phyloP scores from a whole-genome alignment of 139 green algal genomes.

The Coccomyxa sp. region DNA sequence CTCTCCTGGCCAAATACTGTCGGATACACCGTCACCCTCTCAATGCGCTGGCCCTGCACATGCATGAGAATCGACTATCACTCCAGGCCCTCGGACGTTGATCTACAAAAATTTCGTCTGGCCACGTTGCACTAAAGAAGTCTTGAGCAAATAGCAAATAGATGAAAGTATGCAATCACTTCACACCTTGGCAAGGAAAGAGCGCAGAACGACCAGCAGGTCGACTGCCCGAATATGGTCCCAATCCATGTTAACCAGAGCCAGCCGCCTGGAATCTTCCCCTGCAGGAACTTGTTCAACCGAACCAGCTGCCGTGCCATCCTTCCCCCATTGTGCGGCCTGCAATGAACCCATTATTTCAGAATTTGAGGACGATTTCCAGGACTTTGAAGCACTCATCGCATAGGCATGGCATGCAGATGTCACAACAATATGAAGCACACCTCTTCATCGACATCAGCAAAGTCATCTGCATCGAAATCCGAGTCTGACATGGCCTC shows the following conservation, averaged over 20 bases:
- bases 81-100: too few species aligned
- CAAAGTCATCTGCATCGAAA: conserved; percentile 1
- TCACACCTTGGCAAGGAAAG: conserved; percentile 57
- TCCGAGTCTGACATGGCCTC: conserved; percentile 12
- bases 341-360: neutral
- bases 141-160: too few species aligned
- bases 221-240: conserved; percentile 71
- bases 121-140: too few species aligned
- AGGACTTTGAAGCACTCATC: too few species aligned
- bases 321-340: conserved; percentile 55
- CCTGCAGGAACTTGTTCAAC: conserved; percentile 37
- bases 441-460: conserved; percentile 1
- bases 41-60: conserved; percentile 27
- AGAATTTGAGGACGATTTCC: too few species aligned
- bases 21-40: conserved; percentile 84
- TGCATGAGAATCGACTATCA: too few species aligned
- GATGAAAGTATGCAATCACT: too few species aligned
- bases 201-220: conserved; percentile 77
- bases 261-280: conserved; percentile 22
- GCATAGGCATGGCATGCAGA: too few species aligned
- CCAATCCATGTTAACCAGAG: conserved; percentile 92
- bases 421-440: too few species aligned
- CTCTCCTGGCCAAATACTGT: conserved; percentile 87
- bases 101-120: too few species aligned
- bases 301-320: conserved; percentile 66